Percentiles rank a stretch among this genome's conserved stretches.
Evolutionary conservation across 176 grass and related monocot species (phyloP).

Genomic region (Rhynchospora pubera): DNA sequence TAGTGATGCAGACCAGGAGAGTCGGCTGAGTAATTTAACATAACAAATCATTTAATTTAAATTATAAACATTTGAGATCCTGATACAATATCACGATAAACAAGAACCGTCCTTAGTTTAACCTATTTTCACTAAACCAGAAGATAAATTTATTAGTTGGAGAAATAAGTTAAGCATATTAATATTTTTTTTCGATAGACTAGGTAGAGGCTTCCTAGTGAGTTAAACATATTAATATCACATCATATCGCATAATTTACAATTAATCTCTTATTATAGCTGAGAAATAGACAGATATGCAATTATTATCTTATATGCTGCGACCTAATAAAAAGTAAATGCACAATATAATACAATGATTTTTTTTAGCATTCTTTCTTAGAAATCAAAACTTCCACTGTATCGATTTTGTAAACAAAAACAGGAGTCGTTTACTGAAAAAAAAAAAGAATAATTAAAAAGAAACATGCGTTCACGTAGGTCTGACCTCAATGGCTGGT

Average conservation of each 20-base stretch:
- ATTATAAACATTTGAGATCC: background rate
- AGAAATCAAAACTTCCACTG: background rate
- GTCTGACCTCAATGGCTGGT: background rate
- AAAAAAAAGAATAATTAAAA: background rate
- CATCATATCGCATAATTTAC: too few species aligned
- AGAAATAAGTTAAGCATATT: background rate
- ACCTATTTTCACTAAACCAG: background rate
- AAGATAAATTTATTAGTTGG: background rate
- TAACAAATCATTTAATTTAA: too few species aligned
- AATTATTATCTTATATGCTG: too few species aligned
- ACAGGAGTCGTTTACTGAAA: background rate
- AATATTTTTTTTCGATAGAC: too few species aligned
- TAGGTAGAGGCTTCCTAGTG: background rate
- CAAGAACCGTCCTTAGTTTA: background rate
- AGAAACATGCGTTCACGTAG: conserved; percentile 18
- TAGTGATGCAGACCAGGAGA: too few species aligned
- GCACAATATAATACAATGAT: too few species aligned
- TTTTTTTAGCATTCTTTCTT: background rate
- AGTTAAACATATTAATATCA: background rate
- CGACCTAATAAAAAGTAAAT: too few species aligned
- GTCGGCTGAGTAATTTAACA: too few species aligned
- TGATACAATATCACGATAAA: background rate
- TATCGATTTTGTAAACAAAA: background rate
- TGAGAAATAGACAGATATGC: too few species aligned
- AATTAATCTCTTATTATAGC: too few species aligned